A percentile compares a stretch with the other conserved stretches of the same genome.
Evolutionary conservation across 1,139 yeast species (phyloP).

Genomic region (Hyphopichia pseudoburtonii): DNA sequence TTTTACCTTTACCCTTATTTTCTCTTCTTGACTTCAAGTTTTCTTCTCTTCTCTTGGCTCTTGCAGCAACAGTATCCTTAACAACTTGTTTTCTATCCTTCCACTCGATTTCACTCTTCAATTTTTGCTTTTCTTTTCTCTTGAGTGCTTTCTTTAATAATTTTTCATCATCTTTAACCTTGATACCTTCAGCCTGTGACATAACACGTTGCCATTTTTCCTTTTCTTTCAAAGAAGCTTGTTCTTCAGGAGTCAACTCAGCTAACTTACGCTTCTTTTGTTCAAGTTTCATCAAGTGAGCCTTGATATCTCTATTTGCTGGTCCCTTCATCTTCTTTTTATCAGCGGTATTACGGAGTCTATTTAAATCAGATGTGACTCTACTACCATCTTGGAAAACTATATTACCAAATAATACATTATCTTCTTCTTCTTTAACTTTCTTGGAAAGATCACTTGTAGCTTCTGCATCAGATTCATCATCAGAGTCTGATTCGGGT

Average conservation of each 20-base stretch:
- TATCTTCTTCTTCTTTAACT: conserved; percentile 31
- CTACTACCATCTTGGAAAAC: conserved; percentile 80
- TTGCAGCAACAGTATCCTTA: conserved; percentile 69
- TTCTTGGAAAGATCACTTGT: conserved; percentile 34
- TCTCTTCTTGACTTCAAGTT: conserved; percentile 80
- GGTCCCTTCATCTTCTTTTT: conserved; percentile 73
- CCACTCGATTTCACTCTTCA: conserved; percentile 86
- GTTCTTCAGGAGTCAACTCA: conserved; percentile 62
- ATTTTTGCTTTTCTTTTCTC: conserved; percentile 75
- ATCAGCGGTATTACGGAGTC: conserved; percentile 52
- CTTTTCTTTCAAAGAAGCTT: conserved; percentile 61
- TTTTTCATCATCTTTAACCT: conserved; percentile 86
- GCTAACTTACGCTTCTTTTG: conserved; percentile 67
- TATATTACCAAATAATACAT: conserved; percentile 77
- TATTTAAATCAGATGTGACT: conserved; percentile 73
- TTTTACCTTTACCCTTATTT: conserved; percentile 71
- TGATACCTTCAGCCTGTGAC: conserved; percentile 85
- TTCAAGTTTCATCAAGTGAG: conserved; percentile 76
- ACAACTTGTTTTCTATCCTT: conserved; percentile 80
- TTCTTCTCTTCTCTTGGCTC: conserved; percentile 84
- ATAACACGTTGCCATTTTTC: conserved; percentile 83
- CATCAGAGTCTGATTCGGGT: conserved; percentile 32
- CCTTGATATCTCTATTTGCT: conserved; percentile 78
- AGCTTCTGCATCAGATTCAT: conserved; percentile 36
- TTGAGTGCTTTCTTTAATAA: conserved; percentile 82